A percentile compares a stretch with the other conserved stretches of the same genome.
Evolutionary conservation across 192 early-diverging fungal genomes (phyloP).

Genomic region (Coemansia sp.): DNA sequence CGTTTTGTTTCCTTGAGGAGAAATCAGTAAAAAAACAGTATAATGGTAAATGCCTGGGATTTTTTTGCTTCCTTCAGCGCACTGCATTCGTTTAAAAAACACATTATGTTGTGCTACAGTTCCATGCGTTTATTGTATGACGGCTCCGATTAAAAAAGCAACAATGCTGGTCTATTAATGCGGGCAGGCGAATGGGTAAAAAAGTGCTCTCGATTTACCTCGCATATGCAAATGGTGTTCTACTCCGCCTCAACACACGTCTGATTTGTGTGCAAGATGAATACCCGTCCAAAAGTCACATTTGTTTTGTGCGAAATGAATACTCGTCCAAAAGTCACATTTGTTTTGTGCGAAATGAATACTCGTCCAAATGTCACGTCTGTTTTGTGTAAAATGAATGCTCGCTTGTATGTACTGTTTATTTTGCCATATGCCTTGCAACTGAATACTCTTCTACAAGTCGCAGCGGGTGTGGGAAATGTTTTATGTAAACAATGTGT

Average conservation of each 20-base stretch:
- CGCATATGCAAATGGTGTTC: background rate
- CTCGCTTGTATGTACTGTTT: too few relatives aligned
- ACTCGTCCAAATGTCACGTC: background rate
- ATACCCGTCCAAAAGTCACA: background rate
- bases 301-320: too few relatives aligned
- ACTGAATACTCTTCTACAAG: background rate
- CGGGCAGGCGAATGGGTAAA: slow-evolving; percentile 1
- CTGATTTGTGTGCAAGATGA: background rate
- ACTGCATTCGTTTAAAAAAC: background rate
- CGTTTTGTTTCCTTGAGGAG: background rate
- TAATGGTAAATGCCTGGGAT: background rate
- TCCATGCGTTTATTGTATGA: background rate
- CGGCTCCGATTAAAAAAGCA: background rate
- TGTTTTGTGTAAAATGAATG: background rate
- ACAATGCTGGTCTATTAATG: slow-evolving; percentile 1
- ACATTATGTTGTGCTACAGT: background rate
- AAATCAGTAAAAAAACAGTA: slow-evolving; percentile 2
- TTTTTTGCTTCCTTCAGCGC: background rate
- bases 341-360: too few relatives aligned
- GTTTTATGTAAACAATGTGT: background rate
- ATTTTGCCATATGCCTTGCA: too few relatives aligned
- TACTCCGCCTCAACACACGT: background rate
- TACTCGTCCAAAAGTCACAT: background rate
- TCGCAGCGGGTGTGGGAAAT: background rate
- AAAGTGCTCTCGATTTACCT: background rate